Evolutionary conservation across 495 filamentous ascomycete genomes (phyloP).

Genomic region (Parathielavia hyrcaniae): DNA sequence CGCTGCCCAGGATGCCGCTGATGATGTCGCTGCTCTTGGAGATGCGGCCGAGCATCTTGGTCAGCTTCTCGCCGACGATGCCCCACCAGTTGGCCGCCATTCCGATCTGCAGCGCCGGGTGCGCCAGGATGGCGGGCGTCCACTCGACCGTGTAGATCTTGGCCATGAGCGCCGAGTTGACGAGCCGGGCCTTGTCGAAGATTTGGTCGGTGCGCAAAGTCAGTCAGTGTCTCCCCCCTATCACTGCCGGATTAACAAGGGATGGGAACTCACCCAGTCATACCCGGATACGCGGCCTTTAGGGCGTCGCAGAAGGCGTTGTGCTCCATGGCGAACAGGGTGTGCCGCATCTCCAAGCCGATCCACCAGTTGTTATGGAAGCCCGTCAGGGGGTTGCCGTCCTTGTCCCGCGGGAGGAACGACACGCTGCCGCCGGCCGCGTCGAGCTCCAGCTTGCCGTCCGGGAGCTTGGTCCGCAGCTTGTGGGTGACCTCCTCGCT

Average conservation of each 20-base stretch:
- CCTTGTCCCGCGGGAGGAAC: constrained; percentile 34
- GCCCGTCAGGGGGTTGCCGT: constrained; percentile 35
- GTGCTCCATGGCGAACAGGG: constrained; percentile 42
- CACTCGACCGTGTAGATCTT: constrained; percentile 47
- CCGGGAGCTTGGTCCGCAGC: constrained; percentile 26
- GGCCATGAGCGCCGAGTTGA: constrained; percentile 43
- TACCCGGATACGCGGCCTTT: constrained; percentile 25
- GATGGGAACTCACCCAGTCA: neutral
- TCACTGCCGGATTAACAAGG: neutral
- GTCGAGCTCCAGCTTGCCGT: constrained; percentile 36
- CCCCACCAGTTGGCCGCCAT: constrained; percentile 45
- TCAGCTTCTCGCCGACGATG: constrained; percentile 36
- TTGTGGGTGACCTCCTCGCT: constrained; percentile 30
- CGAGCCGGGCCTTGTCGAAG: constrained; percentile 42
- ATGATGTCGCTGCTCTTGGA: constrained; percentile 35
- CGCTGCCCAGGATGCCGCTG: constrained; percentile 38
- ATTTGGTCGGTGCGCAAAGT: constrained; percentile 27
- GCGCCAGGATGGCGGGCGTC: constrained; percentile 42
- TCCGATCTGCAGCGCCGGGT: constrained; percentile 36
- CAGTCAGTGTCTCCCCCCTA: neutral
- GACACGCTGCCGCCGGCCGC: constrained; percentile 20
- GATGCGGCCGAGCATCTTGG: constrained; percentile 36
- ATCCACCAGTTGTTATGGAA: constrained; percentile 45
- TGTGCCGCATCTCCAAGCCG: constrained; percentile 40
- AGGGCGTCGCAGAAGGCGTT: constrained; percentile 39